Evolutionary conservation across 768 basidiomycete species (phyloP).

Genomic region (Kwoniella heveanensis): DNA sequence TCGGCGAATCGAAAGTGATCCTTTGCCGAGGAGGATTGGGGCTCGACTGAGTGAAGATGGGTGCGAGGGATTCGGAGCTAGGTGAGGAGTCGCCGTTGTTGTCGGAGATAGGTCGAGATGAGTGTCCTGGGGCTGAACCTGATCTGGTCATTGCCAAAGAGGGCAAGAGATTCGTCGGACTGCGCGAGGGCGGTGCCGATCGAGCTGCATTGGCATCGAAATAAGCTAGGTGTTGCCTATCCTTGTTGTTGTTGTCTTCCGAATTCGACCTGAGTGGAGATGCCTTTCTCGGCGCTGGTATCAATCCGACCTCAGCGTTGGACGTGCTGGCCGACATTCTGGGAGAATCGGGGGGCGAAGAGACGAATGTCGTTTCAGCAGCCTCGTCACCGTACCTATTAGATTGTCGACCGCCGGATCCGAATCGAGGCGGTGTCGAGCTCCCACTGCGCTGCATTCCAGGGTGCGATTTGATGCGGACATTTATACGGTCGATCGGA

Average conservation of each 20-base stretch:
- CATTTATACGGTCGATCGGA: conserved; percentile 24
- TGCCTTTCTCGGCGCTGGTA: conserved; percentile 14
- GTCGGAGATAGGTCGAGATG: neutral
- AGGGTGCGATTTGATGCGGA: conserved; percentile 14
- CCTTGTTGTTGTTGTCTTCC: conserved; percentile 1
- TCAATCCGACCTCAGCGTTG: conserved; percentile 7
- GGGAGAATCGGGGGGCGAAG: conserved; percentile 17
- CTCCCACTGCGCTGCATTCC: conserved; percentile 3
- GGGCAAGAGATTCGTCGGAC: conserved; percentile 1
- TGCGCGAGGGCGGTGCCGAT: neutral
- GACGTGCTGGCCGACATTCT: neutral
- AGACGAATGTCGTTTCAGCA: conserved; percentile 9
- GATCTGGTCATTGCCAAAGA: conserved; percentile 10
- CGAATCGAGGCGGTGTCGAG: neutral
- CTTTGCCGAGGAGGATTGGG: neutral
- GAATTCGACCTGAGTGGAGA: neutral
- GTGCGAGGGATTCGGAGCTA: neutral
- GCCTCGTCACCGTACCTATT: neutral
- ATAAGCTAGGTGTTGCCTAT: neutral
- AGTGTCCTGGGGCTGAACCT: conserved; percentile 4
- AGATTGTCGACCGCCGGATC: neutral
- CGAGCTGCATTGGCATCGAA: neutral
- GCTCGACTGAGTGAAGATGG: neutral
- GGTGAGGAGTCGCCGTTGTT: neutral
- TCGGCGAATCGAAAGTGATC: conserved; percentile 10